Evolutionary conservation across 2,329 filamentous ascomycete species (phyloP).

Genomic region (Cryphonectria japonica): DNA sequence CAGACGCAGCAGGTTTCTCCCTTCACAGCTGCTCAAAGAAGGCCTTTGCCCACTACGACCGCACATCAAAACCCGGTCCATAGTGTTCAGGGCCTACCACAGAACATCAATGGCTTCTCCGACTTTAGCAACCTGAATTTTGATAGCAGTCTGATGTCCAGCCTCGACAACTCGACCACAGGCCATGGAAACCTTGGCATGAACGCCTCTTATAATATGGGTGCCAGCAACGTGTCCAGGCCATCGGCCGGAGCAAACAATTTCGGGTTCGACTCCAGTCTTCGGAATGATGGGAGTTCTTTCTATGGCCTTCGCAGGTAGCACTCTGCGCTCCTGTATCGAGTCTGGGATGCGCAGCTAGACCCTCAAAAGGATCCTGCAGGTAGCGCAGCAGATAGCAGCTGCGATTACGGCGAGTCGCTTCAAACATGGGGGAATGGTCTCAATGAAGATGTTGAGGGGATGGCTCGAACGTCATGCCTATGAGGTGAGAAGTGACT

Average conservation of each 20-base stretch:
- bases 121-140: slow-evolving; percentile 35
- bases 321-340: neutral
- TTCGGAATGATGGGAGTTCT: slow-evolving; percentile 27
- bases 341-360: neutral
- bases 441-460: neutral
- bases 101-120: slow-evolving; percentile 32
- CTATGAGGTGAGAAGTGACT: neutral
- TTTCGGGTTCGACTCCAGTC: slow-evolving; percentile 36
- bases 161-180: slow-evolving; percentile 35
- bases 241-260: slow-evolving; percentile 33
- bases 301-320: slow-evolving; percentile 34
- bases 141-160: slow-evolving; percentile 31
- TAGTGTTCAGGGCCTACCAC: slow-evolving; percentile 28
- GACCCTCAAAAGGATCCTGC: neutral
- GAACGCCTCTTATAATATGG: slow-evolving; percentile 35
- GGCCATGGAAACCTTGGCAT: slow-evolving; percentile 34
- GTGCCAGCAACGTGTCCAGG: slow-evolving; percentile 33
- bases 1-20: slow-evolving; percentile 24
- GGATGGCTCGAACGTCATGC: neutral
- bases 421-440: neutral
- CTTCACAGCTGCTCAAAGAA: slow-evolving; percentile 21
- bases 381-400: neutral
- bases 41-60: slow-evolving; percentile 24
- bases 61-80: slow-evolving; percentile 25
- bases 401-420: neutral